Base-by-base conservation (phyloP, 2,329 filamentous ascomycete genomes). In the Akanthomyces uredinophilus region DNA sequence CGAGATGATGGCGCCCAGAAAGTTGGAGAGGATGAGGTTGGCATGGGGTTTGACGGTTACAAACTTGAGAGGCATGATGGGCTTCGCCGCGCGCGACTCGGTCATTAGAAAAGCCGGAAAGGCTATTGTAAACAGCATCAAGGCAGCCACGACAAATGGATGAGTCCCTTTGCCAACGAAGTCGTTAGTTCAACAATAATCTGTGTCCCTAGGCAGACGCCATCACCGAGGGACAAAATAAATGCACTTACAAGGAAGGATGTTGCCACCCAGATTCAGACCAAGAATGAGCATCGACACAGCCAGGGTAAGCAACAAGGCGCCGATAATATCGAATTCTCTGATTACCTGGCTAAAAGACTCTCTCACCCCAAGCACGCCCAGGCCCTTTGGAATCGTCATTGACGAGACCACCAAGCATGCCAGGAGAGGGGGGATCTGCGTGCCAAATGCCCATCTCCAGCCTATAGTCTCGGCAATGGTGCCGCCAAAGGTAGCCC, bases 391-490 rank as follows among this genome's bases (percentile, higher is more conserved):
- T 1, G 86, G 85, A 24, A 87, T 78, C 11, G 77, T 77, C 8
- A 81, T 60, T 50, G 70, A 69, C 1, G 80, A 76, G 18, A 84
- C 70, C 8, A 71, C 65, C 47, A 83, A 71, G 64, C 78, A 81
- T 1, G 82, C 51, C 0, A 81, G 37, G 29, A 87, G 68, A 0
- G 78, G 75, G 2, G 83, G 80, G 2, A 87, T 75, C 71, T 88
- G 85, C 8, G 87, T 72, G 58, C 83, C 84, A 69, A 88, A 91
- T 60, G 88, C 87, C 86, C 87, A 89, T 49, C 89, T 78, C 89
- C 89, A 92, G 35, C 89, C 89, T 2, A 92, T 73, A 35, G 77
- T 79, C 68, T 92, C 88, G 24, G 87, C 87, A 69, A 92, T 83
- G 57, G 86, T 78, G 2, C 89, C 89, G 18, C 89, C 89, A 8